Percentiles rank a stretch among this genome's conserved stretches.
Conservation (phyloP, 2,329 filamentous ascomycete genomes). For the Arachnopeziza araneosa region DNA sequence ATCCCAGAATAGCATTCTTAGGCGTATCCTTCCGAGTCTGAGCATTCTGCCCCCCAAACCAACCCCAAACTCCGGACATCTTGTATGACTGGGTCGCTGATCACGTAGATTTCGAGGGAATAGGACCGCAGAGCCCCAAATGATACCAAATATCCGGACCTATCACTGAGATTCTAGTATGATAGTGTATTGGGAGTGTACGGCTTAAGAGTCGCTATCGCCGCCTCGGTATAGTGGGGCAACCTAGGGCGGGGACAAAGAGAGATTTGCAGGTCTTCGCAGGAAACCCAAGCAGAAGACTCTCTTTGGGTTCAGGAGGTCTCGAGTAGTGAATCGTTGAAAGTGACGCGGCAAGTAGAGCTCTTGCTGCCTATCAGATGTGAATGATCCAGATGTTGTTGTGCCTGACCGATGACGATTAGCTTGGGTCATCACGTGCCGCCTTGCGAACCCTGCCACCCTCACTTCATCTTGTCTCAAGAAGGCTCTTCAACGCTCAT, state of each 20-base stretch:
- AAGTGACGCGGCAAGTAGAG: background rate
- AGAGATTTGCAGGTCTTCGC: background rate
- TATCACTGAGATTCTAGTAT: background rate
- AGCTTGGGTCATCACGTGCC: background rate
- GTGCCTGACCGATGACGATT: background rate
- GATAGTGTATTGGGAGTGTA: background rate
- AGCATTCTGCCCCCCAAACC: conserved; percentile 80
- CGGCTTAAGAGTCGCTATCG: background rate
- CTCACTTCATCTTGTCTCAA: too few relatives aligned
- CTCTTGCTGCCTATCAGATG: background rate
- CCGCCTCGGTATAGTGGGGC: background rate
- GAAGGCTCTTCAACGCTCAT: too few relatives aligned
- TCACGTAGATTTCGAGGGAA: background rate
- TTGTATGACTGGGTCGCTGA: conserved; percentile 21
- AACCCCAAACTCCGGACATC: conserved; percentile 72
- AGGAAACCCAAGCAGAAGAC: background rate
- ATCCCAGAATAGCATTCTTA: conserved; percentile 89
- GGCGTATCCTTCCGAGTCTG: conserved; percentile 89
- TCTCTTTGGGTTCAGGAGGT: background rate
- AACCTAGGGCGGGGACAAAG: background rate
- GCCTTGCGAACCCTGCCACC: too few relatives aligned
- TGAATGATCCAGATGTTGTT: background rate
- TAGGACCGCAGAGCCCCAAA: background rate
- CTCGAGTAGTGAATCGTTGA: background rate
- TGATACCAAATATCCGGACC: background rate